phyloP scores from a whole-genome alignment of 306 rosid species.

The Urtica urens region DNA sequence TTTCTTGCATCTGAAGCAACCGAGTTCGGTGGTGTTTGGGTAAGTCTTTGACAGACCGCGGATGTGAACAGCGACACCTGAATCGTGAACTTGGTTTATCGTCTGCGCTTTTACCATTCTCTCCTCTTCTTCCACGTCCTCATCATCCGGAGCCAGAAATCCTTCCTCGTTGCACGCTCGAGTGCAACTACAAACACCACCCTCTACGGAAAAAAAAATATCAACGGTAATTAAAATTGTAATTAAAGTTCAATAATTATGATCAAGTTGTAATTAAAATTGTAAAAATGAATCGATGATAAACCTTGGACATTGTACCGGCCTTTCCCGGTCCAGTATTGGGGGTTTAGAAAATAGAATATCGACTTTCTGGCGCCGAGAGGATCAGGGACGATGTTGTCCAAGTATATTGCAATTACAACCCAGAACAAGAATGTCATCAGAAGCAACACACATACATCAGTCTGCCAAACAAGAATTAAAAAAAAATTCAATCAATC shows the following conservation, averaged over 20 bases:
- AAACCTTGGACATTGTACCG: conserved; percentile 65
- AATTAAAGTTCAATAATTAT: no score
- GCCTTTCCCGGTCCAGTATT: conserved; percentile 65
- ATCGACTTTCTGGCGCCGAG: conserved; percentile 69
- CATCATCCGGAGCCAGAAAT: conserved; percentile 47
- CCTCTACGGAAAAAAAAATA: conserved; percentile 30
- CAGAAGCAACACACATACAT: conserved; percentile 42
- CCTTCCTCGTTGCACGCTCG: conserved; percentile 38
- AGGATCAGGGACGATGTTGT: conserved; percentile 72
- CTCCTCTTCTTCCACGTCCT: conserved; percentile 84
- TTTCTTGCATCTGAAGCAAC: conserved; percentile 47
- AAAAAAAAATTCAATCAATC: background rate
- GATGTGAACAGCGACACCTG: conserved; percentile 68
- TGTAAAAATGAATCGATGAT: background rate
- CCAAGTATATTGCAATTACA: conserved; percentile 66
- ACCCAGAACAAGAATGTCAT: conserved; percentile 71
- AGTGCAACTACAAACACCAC: conserved; percentile 66
- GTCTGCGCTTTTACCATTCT: conserved; percentile 43
- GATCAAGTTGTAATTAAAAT: no score
- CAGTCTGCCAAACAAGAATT: conserved; percentile 45
- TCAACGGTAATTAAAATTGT: no score
- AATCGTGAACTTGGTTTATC: conserved; percentile 29
- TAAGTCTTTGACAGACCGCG: conserved; percentile 70
- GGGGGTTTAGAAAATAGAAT: conserved; percentile 54
- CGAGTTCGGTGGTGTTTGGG: conserved; percentile 38